Evolutionary conservation across 139 green algal species (phyloP).

Genomic region (Trebouxia sp.): DNA sequence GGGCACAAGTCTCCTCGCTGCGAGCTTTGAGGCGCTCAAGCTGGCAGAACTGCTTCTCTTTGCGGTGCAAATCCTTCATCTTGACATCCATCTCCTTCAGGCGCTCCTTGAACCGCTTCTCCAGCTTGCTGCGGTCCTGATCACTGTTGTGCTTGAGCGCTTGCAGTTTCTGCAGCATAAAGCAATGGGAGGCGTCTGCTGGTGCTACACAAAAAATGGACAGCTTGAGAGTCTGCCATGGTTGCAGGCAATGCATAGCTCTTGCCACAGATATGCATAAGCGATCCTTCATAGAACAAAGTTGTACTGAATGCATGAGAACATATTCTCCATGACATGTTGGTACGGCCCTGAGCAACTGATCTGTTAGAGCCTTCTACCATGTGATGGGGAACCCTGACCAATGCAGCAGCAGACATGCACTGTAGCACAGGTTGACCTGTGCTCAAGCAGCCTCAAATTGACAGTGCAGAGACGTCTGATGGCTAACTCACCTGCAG

Average conservation of each 20-base stretch:
- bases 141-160: slow-evolving; percentile 47
- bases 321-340: too few species aligned
- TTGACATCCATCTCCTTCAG: slow-evolving; percentile 62
- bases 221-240: neutral
- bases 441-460: neutral
- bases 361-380: too few species aligned
- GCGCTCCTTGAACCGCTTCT: slow-evolving; percentile 57
- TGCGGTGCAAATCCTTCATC: slow-evolving; percentile 51
- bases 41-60: slow-evolving; percentile 39
- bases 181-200: neutral
- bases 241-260: neutral
- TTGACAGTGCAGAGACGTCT: neutral
- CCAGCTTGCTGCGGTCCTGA: slow-evolving; percentile 68
- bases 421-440: too few species aligned
- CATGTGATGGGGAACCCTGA: too few species aligned
- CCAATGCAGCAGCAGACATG: neutral
- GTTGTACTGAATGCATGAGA: neutral
- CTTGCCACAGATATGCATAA: neutral
- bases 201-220: neutral
- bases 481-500: slow-evolving; percentile 29
- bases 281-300: neutral
- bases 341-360: too few species aligned
- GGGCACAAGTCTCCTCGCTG: slow-evolving; percentile 46
- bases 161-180: slow-evolving; percentile 57
- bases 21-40: slow-evolving; percentile 51